Evolutionary conservation across 2,329 filamentous ascomycete species (phyloP).

Genomic region (Talaromyces sp.): DNA sequence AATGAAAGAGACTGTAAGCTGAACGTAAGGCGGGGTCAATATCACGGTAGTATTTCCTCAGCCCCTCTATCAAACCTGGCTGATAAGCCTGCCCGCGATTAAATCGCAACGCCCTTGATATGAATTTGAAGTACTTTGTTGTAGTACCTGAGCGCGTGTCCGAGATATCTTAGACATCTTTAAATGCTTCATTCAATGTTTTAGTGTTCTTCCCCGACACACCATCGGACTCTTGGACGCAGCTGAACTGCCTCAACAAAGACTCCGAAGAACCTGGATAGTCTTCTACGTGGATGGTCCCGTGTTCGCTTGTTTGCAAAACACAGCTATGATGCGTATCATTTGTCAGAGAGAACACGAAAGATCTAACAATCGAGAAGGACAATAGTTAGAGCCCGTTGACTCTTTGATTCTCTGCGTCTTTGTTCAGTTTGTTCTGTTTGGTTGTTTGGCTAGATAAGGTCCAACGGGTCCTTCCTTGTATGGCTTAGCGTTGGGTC

Average conservation of each 20-base stretch:
- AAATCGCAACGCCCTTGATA: not conserved
- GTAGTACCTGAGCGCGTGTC: not conserved
- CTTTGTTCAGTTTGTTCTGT: not conserved
- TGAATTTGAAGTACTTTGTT: not conserved
- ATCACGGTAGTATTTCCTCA: not conserved
- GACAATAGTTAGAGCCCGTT: not conserved
- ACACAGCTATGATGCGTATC: not conserved
- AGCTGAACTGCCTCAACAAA: not conserved
- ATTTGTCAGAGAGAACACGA: not conserved
- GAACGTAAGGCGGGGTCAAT: not conserved
- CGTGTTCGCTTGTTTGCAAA: not conserved
- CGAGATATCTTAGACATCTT: not conserved
- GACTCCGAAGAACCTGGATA: not conserved
- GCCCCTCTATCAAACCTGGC: not conserved
- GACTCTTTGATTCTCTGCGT: not conserved
- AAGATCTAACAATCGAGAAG: not conserved
- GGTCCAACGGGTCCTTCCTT: not conserved
- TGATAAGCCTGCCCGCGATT: not conserved
- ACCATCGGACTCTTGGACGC: not conserved
- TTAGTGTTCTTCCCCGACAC: not conserved
- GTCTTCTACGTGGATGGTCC: not conserved
- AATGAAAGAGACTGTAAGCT: not conserved
- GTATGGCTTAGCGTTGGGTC: not conserved
- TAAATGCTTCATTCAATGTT: not conserved
- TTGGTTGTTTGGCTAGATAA: not conserved